phyloP scores from a whole-genome alignment of 164 flowering plant species.

The Saururus chinensis region DNA sequence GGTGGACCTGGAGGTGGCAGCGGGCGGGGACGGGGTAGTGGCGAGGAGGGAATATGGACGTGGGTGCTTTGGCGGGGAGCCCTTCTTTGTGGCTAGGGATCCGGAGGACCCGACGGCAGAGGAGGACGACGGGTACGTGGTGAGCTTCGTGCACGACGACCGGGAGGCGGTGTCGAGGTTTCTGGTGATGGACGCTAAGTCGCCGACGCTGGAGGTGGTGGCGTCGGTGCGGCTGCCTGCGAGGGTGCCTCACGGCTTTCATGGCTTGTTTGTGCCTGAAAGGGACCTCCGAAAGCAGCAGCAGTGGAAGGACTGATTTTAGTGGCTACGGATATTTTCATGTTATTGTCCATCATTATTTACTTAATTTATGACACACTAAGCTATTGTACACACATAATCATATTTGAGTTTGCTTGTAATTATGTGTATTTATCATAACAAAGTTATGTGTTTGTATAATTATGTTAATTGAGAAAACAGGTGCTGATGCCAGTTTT shows the following conservation, averaged over 20 bases:
- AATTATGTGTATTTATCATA: no score
- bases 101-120: slow-evolving; percentile 25
- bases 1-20: slow-evolving; percentile 30
- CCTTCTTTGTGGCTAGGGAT: slow-evolving; percentile 52
- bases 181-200: slow-evolving; percentile 73
- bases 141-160: slow-evolving; percentile 50
- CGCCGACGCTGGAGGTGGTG: slow-evolving; percentile 58
- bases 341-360: no score
- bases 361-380: no score
- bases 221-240: slow-evolving; percentile 59
- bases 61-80: slow-evolving; percentile 74
- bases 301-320: neutral
- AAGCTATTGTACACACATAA: no score
- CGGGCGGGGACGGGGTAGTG: slow-evolving; percentile 33
- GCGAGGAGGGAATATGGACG: slow-evolving; percentile 39
- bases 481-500: no score
- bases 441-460: no score
- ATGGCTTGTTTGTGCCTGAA: slow-evolving; percentile 61
- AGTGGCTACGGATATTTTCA: neutral
- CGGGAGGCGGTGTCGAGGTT: slow-evolving; percentile 46
- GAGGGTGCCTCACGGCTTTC: slow-evolving; percentile 83
- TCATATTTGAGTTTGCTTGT: no score
- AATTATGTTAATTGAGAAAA: no score
- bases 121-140: slow-evolving; percentile 75
- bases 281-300: slow-evolving; percentile 30